Evolutionary conservation across 2,329 filamentous ascomycete genomes (phyloP), one percentile per base, ranked within the genome.

Genomic region (Fusarium sp.): DNA sequence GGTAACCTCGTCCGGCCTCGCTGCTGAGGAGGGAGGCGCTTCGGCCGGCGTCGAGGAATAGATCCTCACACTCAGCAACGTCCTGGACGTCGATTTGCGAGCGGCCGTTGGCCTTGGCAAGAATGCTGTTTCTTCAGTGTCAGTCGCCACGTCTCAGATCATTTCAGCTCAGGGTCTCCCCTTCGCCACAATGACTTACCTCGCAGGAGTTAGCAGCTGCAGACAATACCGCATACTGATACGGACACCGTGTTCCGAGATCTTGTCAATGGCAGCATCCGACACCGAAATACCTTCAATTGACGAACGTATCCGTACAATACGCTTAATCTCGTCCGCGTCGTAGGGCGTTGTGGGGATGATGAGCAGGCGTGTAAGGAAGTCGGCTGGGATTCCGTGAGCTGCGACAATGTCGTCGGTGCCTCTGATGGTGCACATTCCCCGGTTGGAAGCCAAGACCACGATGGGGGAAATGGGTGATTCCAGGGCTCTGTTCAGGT

Each of bases 401-500:
- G 96, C 93, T 58, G 94, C 94, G 74, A 92, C 86, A 77, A 96
- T 87, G 79, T 93, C 89, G 74, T 92, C 88, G 58, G 92, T 95
- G 77, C 95, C 95, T 74, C 94, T 93, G 78, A 99, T 96, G 71
- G 94, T 92, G 70, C 93, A 95, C 85, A 95, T 91, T 79, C 96
- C 96, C 76, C 96, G 92, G 84, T 99, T 99, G 42, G 96, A 98
- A 63, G 96, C 96, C 65, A 99, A 91, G 72, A 99, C 96, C 66
- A 99, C 96, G 77, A 99, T 97, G 60, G 96, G 96, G 3, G 95
- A 95, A 77, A 99, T 97, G 72, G 91, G 89, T 58, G 93, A 95
- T 86, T 99, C 96, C 73, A 99, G 88, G n/a, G 96, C 96, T 78
- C 95, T 93, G 86, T 98, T 98, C 77, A 99, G 90, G 83, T 98